A percentile compares a stretch with the other conserved stretches of the same genome.
phyloP scores from a whole-genome alignment of 352 stramenopile genomes.

The Globisporangium paddicum region DNA sequence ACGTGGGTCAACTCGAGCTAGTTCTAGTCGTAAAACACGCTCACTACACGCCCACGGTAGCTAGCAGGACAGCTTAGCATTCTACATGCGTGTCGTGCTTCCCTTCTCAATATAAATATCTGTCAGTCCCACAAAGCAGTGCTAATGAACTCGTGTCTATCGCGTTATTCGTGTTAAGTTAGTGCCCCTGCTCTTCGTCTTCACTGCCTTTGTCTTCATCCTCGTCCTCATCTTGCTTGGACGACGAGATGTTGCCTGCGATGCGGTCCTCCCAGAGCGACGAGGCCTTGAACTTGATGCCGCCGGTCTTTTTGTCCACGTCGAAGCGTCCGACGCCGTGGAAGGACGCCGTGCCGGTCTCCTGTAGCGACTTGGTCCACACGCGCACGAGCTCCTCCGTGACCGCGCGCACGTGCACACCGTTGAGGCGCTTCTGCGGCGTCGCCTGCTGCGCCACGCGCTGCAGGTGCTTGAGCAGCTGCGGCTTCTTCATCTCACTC shows the following conservation, averaged over 20 bases:
- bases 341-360: conserved; percentile 36
- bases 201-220: neutral
- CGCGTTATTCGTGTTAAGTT: neutral
- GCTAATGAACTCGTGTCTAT: neutral
- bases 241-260: conserved; percentile 36
- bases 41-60: neutral
- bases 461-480: conserved; percentile 49
- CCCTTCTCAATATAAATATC: neutral
- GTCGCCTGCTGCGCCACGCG: conserved; percentile 26
- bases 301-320: conserved; percentile 36
- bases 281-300: conserved; percentile 44
- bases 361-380: conserved; percentile 37
- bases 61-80: neutral
- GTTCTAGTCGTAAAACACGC: neutral
- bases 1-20: conserved; percentile 53
- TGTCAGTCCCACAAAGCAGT: neutral
- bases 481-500: conserved; percentile 34
- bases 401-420: conserved; percentile 35
- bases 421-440: conserved; percentile 35
- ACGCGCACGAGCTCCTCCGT: conserved; percentile 34
- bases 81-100: neutral
- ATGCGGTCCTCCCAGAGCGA: conserved; percentile 31
- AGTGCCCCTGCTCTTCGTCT: conserved; percentile 7
- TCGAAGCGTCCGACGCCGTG: conserved; percentile 37
- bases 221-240: neutral